Evolutionary conservation across 371 early-diverging fungal species (phyloP).

Genomic region (Fennellomyces sp.): DNA sequence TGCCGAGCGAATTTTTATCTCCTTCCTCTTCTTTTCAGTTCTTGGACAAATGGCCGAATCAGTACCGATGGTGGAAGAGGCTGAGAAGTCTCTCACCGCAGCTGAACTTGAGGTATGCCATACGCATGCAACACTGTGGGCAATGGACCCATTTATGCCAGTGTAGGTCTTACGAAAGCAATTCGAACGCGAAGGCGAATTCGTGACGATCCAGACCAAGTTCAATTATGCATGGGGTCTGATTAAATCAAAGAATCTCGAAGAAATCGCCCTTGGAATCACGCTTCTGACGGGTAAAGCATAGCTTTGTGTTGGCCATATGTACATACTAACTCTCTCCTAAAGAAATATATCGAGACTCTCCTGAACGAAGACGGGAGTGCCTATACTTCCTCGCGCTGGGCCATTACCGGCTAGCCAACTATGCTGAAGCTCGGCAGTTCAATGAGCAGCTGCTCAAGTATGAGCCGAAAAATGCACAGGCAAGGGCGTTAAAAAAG

Average conservation of each 20-base stretch:
- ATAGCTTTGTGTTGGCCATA: not conserved
- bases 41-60: conserved; percentile 16
- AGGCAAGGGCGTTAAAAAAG: conserved; percentile 72
- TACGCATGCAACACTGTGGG: not conserved
- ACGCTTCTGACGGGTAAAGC: conserved; percentile 74
- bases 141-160: not conserved
- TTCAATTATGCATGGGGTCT: conserved; percentile 97
- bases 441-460: conserved; percentile 80
- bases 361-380: conserved; percentile 87
- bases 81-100: conserved; percentile 38
- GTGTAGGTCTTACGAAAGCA: conserved; percentile 71
- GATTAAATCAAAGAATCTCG: conserved; percentile 65
- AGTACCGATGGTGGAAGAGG: conserved; percentile 45
- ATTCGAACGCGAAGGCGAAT: conserved; percentile 69
- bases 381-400: conserved; percentile 93
- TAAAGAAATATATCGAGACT: conserved; percentile 83
- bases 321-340: no score
- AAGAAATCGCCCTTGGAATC: conserved; percentile 78
- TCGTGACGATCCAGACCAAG: conserved; percentile 83
- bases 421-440: conserved; percentile 80
- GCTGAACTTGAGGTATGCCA: conserved; percentile 40
- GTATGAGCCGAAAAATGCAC: conserved; percentile 84
- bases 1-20: no score
- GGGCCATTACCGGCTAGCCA: conserved; percentile 88
- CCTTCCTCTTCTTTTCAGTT: not conserved